Percentiles rank a stretch among this genome's conserved stretches.
Evolutionary conservation across 352 stramenopile species (phyloP).

Genomic region (Globisporangium irregulare): DNA sequence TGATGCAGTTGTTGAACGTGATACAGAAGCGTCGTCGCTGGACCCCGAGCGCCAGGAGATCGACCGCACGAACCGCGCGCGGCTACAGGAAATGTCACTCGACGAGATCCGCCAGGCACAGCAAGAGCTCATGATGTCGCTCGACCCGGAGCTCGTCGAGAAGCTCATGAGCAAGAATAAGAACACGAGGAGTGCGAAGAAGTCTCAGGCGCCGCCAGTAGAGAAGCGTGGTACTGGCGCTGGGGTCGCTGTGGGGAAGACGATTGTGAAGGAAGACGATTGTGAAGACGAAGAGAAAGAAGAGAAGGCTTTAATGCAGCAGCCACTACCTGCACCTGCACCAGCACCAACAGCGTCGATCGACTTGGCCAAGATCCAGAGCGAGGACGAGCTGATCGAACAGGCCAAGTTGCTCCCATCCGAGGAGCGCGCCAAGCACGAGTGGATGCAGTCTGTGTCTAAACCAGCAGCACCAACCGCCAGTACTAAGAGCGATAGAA

Average conservation of each 20-base stretch:
- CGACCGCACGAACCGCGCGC: slow-evolving; percentile 51
- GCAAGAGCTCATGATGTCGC: slow-evolving; percentile 49
- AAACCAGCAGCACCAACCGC: not conserved
- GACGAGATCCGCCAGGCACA: slow-evolving; percentile 73
- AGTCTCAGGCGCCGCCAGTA: not conserved
- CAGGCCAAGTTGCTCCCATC: slow-evolving; percentile 42
- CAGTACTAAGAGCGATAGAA: slow-evolving; percentile 9
- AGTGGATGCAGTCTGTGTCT: slow-evolving; percentile 54
- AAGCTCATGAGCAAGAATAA: slow-evolving; percentile 53
- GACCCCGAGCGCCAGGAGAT: slow-evolving; percentile 49
- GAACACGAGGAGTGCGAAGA: slow-evolving; percentile 4
- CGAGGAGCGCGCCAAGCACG: slow-evolving; percentile 74
- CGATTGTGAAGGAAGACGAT: slow-evolving; percentile 5
- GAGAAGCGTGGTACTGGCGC: slow-evolving; percentile 3
- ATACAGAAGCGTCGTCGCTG: slow-evolving; percentile 12
- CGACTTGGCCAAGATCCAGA: slow-evolving; percentile 53
- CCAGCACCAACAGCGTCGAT: slow-evolving; percentile 12
- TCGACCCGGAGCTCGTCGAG: slow-evolving; percentile 62
- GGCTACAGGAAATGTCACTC: slow-evolving; percentile 58
- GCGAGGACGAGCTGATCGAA: slow-evolving; percentile 55
- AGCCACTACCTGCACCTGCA: not conserved
- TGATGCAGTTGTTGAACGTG: not conserved
- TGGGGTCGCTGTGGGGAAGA: slow-evolving; percentile 8
- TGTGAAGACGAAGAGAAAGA: not conserved
- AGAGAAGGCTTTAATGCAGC: not conserved